These are phyloP conservation scores for Penicillium fimorum DNA, from an alignment of 495 filamentous ascomycete genomes.

Conservation along the genomic window DNA sequence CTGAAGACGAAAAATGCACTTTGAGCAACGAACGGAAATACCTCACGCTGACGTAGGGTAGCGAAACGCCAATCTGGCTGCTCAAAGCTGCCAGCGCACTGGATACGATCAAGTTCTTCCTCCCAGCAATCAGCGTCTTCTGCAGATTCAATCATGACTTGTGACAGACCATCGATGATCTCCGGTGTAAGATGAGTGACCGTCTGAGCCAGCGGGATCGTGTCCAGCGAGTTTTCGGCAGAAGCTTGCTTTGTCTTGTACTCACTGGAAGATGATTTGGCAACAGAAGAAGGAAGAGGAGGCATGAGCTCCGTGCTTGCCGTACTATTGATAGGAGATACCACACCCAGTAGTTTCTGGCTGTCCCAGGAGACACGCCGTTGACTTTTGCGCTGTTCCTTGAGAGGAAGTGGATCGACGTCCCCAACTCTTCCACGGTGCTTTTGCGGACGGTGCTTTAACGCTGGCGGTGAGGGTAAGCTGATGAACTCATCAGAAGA, in stretches of 20 bases:
- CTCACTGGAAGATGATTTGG: conserved; percentile 25
- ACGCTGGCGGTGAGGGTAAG: conserved; percentile 42
- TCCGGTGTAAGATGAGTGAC: conserved; percentile 44
- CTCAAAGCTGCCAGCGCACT: conserved; percentile 40
- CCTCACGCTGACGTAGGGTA: conserved; percentile 38
- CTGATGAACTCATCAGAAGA: conserved; percentile 28
- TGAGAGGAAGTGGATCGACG: conserved; percentile 18
- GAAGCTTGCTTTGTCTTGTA: conserved; percentile 19
- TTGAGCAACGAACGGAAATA: conserved; percentile 64
- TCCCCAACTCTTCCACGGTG: conserved; percentile 38
- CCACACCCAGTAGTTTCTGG: conserved; percentile 38
- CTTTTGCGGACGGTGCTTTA: conserved; percentile 46
- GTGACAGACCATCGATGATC: conserved; percentile 39
- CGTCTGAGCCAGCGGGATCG: conserved; percentile 32
- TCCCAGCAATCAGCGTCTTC: conserved; percentile 43
- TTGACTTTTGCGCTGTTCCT: conserved; percentile 33
- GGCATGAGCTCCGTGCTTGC: conserved; percentile 9
- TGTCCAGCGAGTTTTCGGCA: conserved; percentile 13
- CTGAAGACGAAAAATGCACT: conserved; percentile 72
- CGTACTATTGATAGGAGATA: conserved; percentile 14
- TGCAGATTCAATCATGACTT: conserved; percentile 36
- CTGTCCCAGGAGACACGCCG: conserved; percentile 49
- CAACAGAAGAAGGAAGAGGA: conserved; percentile 11
- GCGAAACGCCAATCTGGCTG: conserved; percentile 42
- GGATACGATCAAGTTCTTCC: conserved; percentile 41